These are phyloP conservation scores for Lignosus rhinocerotis DNA, from an alignment of 1,284 basidiomycete species.

Conservation along the genomic window DNA sequence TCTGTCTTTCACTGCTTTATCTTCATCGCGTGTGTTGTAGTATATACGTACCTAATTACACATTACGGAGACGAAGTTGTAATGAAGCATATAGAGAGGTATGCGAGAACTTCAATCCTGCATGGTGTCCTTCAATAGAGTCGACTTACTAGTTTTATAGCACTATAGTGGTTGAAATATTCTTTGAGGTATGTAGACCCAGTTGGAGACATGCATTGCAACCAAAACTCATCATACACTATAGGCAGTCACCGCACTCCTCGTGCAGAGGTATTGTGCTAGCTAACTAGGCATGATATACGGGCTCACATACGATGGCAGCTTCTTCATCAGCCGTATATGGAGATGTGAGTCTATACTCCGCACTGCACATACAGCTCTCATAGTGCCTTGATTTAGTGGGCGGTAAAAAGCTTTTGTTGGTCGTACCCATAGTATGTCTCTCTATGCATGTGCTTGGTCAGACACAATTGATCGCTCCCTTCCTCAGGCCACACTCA, in stretches of 20 bases:
- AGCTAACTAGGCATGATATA: background rate
- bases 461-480: background rate
- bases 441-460: background rate
- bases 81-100: conserved; percentile 28
- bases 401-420: conserved; percentile 43
- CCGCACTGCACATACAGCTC: background rate
- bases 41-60: conserved; percentile 54
- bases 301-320: conserved; percentile 18
- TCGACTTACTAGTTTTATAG: conserved; percentile 34
- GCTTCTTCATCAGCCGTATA: conserved; percentile 51
- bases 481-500: conserved; percentile 37
- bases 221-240: background rate
- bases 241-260: conserved; percentile 51
- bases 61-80: conserved; percentile 40
- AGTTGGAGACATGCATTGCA: background rate
- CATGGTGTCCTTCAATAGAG: background rate
- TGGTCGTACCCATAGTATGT: conserved; percentile 43
- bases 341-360: conserved; percentile 35
- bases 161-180: conserved; percentile 53
- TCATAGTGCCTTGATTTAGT: conserved; percentile 31
- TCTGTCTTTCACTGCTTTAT: conserved; percentile 13
- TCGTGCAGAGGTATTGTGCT: conserved; percentile 48
- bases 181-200: conserved; percentile 45
- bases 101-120: background rate
- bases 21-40: conserved; percentile 21